phyloP scores from a whole-genome alignment of 164 flowering plant genomes.

The Aristolochia fimbriata region DNA sequence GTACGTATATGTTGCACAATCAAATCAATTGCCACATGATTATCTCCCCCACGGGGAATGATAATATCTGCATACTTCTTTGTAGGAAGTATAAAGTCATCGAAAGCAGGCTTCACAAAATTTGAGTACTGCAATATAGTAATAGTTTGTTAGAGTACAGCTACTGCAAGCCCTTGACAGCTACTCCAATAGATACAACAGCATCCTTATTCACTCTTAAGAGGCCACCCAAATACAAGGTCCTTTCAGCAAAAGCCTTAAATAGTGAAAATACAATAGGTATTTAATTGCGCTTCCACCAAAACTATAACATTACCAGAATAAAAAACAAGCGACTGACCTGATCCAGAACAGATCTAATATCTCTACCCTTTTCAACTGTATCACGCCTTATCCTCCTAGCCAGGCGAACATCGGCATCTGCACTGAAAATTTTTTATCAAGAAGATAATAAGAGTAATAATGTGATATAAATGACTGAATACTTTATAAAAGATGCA shows the following conservation, averaged over 20 bases:
- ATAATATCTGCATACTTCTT: slow-evolving; percentile 97
- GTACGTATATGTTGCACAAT: slow-evolving; percentile 96
- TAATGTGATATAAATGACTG: slow-evolving; percentile 1
- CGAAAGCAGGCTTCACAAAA: slow-evolving; percentile 98
- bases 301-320: too few species aligned
- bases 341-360: slow-evolving; percentile 78
- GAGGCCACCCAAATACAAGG: too few species aligned
- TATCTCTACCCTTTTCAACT: slow-evolving; percentile 84
- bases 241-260: too few species aligned
- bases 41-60: slow-evolving; percentile 97
- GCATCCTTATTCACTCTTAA: too few species aligned
- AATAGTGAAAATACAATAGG: too few species aligned
- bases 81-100: slow-evolving; percentile 95
- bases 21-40: slow-evolving; percentile 93
- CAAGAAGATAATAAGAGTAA: slow-evolving; percentile 30
- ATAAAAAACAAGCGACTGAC: slow-evolving; percentile 18
- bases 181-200: background rate
- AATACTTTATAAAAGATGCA: background rate
- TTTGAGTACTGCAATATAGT: slow-evolving; percentile 75
- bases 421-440: slow-evolving; percentile 66
- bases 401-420: slow-evolving; percentile 96
- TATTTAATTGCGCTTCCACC: too few species aligned
- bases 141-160: slow-evolving; percentile 1
- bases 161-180: background rate
- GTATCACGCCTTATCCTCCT: slow-evolving; percentile 97